Percentiles rank a stretch among this genome's conserved stretches.
These are phyloP conservation scores for Haematococcus lacustris DNA, from an alignment of 139 green algal genomes.

Conservation along the genomic window DNA sequence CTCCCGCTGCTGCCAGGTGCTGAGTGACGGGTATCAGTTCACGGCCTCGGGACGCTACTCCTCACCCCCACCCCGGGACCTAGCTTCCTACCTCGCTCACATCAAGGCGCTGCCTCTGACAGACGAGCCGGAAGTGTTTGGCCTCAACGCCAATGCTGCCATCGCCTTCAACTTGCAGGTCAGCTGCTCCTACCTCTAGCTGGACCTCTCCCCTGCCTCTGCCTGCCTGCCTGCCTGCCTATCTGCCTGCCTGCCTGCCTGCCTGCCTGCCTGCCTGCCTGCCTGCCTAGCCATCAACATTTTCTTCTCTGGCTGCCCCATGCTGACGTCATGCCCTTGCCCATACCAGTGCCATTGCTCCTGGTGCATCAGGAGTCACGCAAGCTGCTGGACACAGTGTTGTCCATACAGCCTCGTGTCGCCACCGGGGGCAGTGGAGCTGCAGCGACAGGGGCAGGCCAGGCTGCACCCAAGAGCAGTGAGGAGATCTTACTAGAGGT, in stretches of 20 bases:
- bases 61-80: conserved; percentile 22
- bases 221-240: too few relatives aligned
- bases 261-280: too few relatives aligned
- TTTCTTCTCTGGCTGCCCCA: too few relatives aligned
- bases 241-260: too few relatives aligned
- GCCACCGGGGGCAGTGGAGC: background rate
- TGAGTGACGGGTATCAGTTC: background rate
- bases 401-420: conserved; percentile 56
- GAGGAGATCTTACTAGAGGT: conserved; percentile 6
- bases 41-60: conserved; percentile 19
- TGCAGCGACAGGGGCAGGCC: too few relatives aligned
- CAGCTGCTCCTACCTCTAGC: too few relatives aligned
- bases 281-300: too few relatives aligned
- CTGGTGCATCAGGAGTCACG: conserved; percentile 27
- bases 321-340: too few relatives aligned
- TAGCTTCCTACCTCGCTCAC: conserved; percentile 39
- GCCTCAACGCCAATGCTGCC: conserved; percentile 74
- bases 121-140: conserved; percentile 71
- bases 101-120: conserved; percentile 36
- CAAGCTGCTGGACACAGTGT: conserved; percentile 40
- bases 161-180: conserved; percentile 57
- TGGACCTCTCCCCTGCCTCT: too few relatives aligned
- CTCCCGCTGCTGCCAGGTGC: too few relatives aligned
- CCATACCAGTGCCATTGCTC: too few relatives aligned
- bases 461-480: conserved; percentile 1